Percentiles rank a stretch among this genome's conserved stretches.
Evolutionary conservation across 2,329 filamentous ascomycete genomes (phyloP).

Genomic region (Curvularia verruculosa): DNA sequence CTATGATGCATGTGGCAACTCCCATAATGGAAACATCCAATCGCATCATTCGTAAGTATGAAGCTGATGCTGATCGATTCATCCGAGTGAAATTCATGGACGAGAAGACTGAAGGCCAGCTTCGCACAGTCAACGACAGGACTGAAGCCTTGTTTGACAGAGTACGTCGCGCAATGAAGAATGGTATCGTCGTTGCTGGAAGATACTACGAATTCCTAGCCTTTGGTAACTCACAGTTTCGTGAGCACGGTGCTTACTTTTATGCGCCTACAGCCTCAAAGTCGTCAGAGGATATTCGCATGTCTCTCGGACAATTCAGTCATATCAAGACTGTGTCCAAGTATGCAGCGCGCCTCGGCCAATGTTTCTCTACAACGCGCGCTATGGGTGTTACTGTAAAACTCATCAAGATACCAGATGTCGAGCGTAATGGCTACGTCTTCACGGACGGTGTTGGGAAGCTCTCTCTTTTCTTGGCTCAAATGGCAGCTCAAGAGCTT

Average conservation of each 20-base stretch:
- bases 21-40: slow-evolving; percentile 88
- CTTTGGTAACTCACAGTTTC: slow-evolving; percentile 93
- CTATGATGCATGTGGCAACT: slow-evolving; percentile 76
- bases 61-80: slow-evolving; percentile 75
- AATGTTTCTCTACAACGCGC: slow-evolving; percentile 93
- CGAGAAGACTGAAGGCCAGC: slow-evolving; percentile 64
- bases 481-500: slow-evolving; percentile 74
- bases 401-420: slow-evolving; percentile 68
- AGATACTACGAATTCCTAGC: slow-evolving; percentile 88
- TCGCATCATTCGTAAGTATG: slow-evolving; percentile 77
- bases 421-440: slow-evolving; percentile 69
- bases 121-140: slow-evolving; percentile 41
- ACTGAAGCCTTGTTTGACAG: slow-evolving; percentile 71
- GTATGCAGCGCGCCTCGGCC: slow-evolving; percentile 84
- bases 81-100: slow-evolving; percentile 89
- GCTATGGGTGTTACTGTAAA: slow-evolving; percentile 70
- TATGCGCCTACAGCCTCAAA: slow-evolving; percentile 74
- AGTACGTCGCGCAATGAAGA: slow-evolving; percentile 70
- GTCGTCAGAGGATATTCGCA: slow-evolving; percentile 76
- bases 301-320: slow-evolving; percentile 84
- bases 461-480: slow-evolving; percentile 79
- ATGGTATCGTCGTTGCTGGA: slow-evolving; percentile 83
- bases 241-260: slow-evolving; percentile 91
- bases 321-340: slow-evolving; percentile 87
- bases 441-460: slow-evolving; percentile 96